Percentiles rank a stretch among this genome's conserved stretches.
phyloP scores from a whole-genome alignment of 345 rosid species.

The Moringa oleifera region DNA sequence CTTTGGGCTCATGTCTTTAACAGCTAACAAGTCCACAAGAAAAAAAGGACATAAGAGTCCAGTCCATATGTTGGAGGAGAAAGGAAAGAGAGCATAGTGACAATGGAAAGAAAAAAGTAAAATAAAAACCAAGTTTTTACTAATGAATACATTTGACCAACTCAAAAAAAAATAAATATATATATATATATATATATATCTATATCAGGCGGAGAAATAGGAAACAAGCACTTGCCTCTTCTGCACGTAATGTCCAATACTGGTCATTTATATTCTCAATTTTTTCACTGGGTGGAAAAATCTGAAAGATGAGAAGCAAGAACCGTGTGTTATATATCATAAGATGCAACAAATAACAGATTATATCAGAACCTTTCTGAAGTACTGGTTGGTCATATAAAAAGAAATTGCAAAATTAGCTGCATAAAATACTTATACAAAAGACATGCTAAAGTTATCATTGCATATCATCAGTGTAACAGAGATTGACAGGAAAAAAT shows the following conservation, averaged over 20 bases:
- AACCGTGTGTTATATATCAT: slow-evolving; percentile 3
- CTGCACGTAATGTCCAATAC: slow-evolving; percentile 97
- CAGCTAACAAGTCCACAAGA: neutral
- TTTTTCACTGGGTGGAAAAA: slow-evolving; percentile 72
- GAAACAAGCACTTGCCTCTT: slow-evolving; percentile 58
- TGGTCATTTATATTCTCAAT: slow-evolving; percentile 98
- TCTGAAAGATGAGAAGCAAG: slow-evolving; percentile 38
- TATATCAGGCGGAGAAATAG: too few species aligned
- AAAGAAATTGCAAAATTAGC: neutral
- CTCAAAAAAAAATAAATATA: slow-evolving; percentile 5
- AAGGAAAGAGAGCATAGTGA: neutral
- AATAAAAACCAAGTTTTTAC: neutral
- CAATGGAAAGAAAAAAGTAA: neutral
- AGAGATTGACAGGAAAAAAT: neutral
- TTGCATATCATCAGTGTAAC: neutral
- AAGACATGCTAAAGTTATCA: neutral
- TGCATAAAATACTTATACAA: neutral
- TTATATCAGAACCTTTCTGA: neutral
- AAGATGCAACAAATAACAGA: neutral
- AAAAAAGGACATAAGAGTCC: too few species aligned
- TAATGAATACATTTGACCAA: slow-evolving; percentile 4
- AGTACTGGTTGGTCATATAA: neutral
- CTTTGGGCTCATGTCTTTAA: too few species aligned
- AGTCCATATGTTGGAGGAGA: neutral
- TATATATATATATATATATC: too few species aligned